Conservation (phyloP, 2,329 filamentous ascomycete genomes). For the Alternaria gansuensis region DNA sequence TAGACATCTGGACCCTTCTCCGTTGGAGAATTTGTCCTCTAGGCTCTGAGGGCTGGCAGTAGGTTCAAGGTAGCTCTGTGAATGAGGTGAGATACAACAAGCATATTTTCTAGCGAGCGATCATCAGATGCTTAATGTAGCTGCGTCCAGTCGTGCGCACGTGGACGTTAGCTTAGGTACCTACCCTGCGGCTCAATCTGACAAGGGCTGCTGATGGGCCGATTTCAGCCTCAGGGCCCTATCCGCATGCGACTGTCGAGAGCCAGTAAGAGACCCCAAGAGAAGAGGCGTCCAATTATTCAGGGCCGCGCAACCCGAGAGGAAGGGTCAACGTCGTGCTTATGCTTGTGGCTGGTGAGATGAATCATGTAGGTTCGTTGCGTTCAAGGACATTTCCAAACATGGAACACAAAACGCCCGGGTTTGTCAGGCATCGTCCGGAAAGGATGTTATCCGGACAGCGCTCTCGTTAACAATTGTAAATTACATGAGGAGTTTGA, state of each 20-base stretch:
- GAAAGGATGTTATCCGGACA: background rate
- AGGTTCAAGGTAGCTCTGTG: slow-evolving; percentile 7
- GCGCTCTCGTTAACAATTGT: background rate
- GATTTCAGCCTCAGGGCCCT: slow-evolving; percentile 22
- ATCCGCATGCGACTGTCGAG: background rate
- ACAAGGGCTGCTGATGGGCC: slow-evolving; percentile 21
- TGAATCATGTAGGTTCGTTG: background rate
- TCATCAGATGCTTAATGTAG: slow-evolving; percentile 32
- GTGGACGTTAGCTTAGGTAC: background rate
- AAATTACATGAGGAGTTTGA: background rate
- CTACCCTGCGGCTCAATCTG: slow-evolving; percentile 12
- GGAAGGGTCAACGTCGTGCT: background rate
- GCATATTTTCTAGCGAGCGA: slow-evolving; percentile 33
- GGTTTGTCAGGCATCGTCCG: background rate
- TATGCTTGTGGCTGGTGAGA: slow-evolving; percentile 11
- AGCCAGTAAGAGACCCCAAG: background rate
- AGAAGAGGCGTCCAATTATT: background rate
- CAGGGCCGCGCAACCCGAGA: background rate
- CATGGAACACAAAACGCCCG: background rate
- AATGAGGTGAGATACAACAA: slow-evolving; percentile 28
- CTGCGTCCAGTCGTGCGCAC: slow-evolving; percentile 18
- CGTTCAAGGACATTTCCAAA: slow-evolving; percentile 8
- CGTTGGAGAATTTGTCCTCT: background rate
- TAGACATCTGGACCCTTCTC: background rate
- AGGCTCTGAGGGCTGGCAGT: background rate